phyloP scores from a whole-genome alignment of 345 rosid genomes.

The Limnanthes douglasii region DNA sequence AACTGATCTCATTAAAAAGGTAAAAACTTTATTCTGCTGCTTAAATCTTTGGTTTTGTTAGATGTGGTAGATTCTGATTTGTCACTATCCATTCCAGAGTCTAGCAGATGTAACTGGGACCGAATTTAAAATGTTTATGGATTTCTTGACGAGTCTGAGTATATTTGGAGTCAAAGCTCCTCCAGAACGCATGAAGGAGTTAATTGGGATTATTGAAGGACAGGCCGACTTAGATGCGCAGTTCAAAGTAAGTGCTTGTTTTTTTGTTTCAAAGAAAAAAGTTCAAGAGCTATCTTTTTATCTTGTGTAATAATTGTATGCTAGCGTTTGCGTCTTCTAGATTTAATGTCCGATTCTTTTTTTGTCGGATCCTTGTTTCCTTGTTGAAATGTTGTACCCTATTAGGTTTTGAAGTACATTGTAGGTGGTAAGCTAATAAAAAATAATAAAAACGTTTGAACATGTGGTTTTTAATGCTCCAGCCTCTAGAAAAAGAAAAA shows the following conservation, averaged over 20 bases:
- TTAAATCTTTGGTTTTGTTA: conserved; percentile 1
- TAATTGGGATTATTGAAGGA: conserved; percentile 74
- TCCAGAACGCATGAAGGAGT: conserved; percentile 88
- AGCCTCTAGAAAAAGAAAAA: too few relatives aligned
- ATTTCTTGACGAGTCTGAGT: conserved; percentile 74
- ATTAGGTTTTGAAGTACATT: neutral
- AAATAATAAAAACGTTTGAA: too few relatives aligned
- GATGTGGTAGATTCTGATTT: too few relatives aligned
- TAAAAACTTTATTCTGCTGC: conserved; percentile 7
- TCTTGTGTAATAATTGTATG: neutral
- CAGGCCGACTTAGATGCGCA: conserved; percentile 95
- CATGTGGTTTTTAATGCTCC: too few relatives aligned
- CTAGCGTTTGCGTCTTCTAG: neutral
- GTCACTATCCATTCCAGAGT: conserved; percentile 33
- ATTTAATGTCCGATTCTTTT: too few relatives aligned
- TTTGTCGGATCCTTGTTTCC: neutral
- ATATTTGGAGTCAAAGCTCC: conserved; percentile 95
- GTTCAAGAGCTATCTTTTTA: neutral
- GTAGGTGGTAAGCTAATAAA: too few relatives aligned
- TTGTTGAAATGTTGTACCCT: neutral
- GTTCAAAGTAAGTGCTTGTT: conserved; percentile 46
- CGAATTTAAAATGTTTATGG: conserved; percentile 98
- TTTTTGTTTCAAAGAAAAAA: neutral
- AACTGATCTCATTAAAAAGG: conserved; percentile 87
- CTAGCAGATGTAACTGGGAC: conserved; percentile 94